A percentile compares a stretch with the other conserved stretches of the same genome.
phyloP scores from a whole-genome alignment of 257 asterid species.

The Jacaranda mimosifolia region DNA sequence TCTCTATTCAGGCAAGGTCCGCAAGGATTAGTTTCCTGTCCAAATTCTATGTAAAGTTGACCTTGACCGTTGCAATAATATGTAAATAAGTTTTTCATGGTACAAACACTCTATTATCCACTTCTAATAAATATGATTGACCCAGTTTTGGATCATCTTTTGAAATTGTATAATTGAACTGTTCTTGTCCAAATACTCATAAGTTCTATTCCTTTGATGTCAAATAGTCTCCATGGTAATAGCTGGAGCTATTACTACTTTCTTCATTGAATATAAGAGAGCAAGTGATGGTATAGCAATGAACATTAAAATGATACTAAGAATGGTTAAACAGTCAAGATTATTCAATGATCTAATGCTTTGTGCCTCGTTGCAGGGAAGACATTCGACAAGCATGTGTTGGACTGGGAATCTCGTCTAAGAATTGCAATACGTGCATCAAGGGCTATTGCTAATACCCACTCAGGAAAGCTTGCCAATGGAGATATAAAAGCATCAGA shows the following conservation, averaged over 20 bases:
- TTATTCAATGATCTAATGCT: background rate
- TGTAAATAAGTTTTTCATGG: background rate
- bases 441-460: background rate
- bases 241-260: too few relatives aligned
- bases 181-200: background rate
- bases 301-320: too few relatives aligned
- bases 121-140: background rate
- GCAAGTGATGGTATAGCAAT: too few relatives aligned
- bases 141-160: background rate
- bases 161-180: slow-evolving; percentile 7
- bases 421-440: background rate
- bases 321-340: too few relatives aligned
- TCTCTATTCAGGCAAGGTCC: too few relatives aligned
- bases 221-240: too few relatives aligned
- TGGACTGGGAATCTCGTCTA: background rate
- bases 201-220: background rate
- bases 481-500: background rate
- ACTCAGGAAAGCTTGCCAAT: background rate
- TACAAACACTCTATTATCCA: too few relatives aligned
- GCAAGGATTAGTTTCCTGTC: too few relatives aligned
- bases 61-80: background rate
- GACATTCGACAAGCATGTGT: background rate
- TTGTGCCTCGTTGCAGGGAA: background rate
- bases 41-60: too few relatives aligned
- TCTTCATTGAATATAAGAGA: too few relatives aligned